Percentiles rank a stretch among this genome's conserved stretches.
Evolutionary conservation across 306 rosid genomes (phyloP).

Genomic region (Acacia confusa): DNA sequence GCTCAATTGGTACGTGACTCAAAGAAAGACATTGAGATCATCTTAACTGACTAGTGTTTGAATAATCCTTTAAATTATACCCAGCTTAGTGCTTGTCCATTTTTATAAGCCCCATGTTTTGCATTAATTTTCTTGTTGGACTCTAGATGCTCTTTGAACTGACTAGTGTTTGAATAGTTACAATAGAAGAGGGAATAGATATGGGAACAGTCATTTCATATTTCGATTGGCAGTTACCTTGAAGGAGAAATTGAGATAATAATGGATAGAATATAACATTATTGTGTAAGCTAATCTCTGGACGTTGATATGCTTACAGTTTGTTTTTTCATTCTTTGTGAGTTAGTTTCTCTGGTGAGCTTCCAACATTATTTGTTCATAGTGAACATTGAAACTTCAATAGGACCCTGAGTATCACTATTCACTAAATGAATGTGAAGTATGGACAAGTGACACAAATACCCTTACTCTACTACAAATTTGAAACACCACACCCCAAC

Average conservation of each 20-base stretch:
- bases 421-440: neutral
- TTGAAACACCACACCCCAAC: neutral
- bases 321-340: neutral
- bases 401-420: conserved; percentile 18
- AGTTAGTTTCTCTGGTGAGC: conserved; percentile 8
- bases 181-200: neutral
- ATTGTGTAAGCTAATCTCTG: neutral
- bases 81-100: conserved; percentile 51
- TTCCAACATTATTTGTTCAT: neutral
- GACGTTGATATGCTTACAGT: neutral
- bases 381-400: neutral
- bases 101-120: neutral
- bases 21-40: conserved; percentile 61
- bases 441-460: neutral
- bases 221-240: neutral
- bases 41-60: conserved; percentile 76
- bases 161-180: neutral
- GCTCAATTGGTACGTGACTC: conserved; percentile 92
- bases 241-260: conserved; percentile 1
- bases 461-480: neutral
- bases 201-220: neutral
- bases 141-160: neutral
- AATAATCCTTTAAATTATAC: conserved; percentile 85
- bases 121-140: neutral
- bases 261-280: neutral